Evolutionary conservation across 2,329 filamentous ascomycete species (phyloP).

Genomic region (Tolypocladium album): DNA sequence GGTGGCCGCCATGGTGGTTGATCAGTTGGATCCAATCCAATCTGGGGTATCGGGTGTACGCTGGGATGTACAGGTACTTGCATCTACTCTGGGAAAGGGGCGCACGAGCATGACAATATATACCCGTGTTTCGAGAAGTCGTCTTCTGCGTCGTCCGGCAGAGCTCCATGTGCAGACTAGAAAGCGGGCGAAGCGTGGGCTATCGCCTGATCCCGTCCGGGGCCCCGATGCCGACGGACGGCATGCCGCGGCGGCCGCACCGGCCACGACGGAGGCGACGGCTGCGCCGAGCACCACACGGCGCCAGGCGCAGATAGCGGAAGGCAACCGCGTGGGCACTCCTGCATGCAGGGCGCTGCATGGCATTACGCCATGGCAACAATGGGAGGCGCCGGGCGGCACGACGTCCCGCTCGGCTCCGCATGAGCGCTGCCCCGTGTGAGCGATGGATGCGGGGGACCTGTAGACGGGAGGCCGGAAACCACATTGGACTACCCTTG

Average conservation of each 20-base stretch:
- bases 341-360: background rate
- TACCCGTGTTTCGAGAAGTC: background rate
- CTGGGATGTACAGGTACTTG: background rate
- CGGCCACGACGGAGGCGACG: background rate
- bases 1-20: slow-evolving; percentile 9
- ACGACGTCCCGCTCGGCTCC: too few species aligned
- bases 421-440: too few species aligned
- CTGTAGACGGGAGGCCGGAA: too few species aligned
- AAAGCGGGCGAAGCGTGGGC: background rate
- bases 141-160: background rate
- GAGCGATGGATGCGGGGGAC: too few species aligned
- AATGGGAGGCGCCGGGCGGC: background rate
- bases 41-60: background rate
- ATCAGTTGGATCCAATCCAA: background rate
- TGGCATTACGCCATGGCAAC: background rate
- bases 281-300: background rate
- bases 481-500: too few species aligned
- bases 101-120: background rate
- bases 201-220: background rate
- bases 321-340: background rate
- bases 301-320: background rate
- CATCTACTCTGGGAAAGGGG: background rate
- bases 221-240: background rate
- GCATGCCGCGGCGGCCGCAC: background rate
- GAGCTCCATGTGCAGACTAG: background rate